These are phyloP conservation scores for Nemania serpens DNA, from an alignment of 2,329 filamentous ascomycete genomes.

Conservation along the genomic window DNA sequence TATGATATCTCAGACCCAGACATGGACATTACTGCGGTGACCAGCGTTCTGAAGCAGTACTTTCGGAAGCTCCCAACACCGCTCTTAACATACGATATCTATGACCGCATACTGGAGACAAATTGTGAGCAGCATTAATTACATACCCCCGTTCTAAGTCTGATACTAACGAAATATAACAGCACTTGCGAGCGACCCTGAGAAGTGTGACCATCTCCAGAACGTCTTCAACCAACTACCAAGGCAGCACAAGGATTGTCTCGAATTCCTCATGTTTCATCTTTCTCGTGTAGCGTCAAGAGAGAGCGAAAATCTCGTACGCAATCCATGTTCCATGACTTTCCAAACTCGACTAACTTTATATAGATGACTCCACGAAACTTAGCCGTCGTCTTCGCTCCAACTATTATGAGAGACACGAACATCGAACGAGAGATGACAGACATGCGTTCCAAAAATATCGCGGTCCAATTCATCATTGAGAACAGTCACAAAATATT, in stretches of 20 bases:
- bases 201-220: slow-evolving; percentile 73
- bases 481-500: slow-evolving; percentile 89
- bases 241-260: slow-evolving; percentile 80
- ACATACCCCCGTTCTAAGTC: neutral
- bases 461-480: slow-evolving; percentile 88
- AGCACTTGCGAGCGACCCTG: slow-evolving; percentile 68
- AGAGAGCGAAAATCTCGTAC: slow-evolving; percentile 81
- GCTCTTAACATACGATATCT: slow-evolving; percentile 88
- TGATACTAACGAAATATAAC: slow-evolving; percentile 19
- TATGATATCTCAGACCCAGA: slow-evolving; percentile 93
- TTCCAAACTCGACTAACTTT: slow-evolving; percentile 32
- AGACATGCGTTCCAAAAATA: slow-evolving; percentile 92
- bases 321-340: slow-evolving; percentile 38
- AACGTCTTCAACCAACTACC: slow-evolving; percentile 79
- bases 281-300: slow-evolving; percentile 82
- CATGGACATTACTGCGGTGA: slow-evolving; percentile 94
- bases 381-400: slow-evolving; percentile 93
- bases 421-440: slow-evolving; percentile 93
- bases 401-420: slow-evolving; percentile 92
- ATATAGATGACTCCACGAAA: slow-evolving; percentile 92
- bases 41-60: slow-evolving; percentile 95
- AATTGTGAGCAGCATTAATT: slow-evolving; percentile 59
- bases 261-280: slow-evolving; percentile 95
- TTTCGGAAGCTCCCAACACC: slow-evolving; percentile 91
- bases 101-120: slow-evolving; percentile 85